phyloP scores from a whole-genome alignment of 139 green algal species.

The Micromonas pusilla region DNA sequence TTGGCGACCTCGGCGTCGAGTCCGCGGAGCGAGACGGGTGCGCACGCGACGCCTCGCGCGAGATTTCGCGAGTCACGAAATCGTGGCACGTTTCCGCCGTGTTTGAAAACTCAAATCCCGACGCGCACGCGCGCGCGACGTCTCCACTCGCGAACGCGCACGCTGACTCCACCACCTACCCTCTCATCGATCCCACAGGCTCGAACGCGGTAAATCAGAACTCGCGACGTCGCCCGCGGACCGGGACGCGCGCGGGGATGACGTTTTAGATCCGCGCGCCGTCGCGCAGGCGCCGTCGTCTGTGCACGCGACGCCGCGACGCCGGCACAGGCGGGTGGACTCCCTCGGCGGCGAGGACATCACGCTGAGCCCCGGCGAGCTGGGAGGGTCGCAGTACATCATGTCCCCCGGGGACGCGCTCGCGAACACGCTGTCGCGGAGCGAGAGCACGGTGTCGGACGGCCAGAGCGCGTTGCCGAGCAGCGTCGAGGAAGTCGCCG shows the following conservation, averaged over 20 bases:
- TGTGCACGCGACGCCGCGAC: neutral
- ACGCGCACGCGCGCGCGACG: no score
- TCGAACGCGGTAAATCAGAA: no score
- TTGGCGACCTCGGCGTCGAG: neutral
- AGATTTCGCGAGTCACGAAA: no score
- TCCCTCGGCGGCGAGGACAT: neutral
- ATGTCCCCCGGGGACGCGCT: slow-evolving; percentile 2
- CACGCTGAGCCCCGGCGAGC: slow-evolving; percentile 8
- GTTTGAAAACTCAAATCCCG: no score
- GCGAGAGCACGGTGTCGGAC: neutral
- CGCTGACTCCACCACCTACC: no score
- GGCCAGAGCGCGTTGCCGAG: neutral
- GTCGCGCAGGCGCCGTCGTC: neutral
- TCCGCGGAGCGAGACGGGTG: neutral
- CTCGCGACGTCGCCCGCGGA: neutral
- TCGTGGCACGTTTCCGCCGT: no score
- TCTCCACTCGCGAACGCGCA: no score
- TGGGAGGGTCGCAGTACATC: slow-evolving; percentile 8
- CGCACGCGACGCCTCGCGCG: neutral
- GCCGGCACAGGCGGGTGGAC: neutral
- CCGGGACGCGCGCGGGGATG: neutral
- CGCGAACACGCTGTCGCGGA: neutral
- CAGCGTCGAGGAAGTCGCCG: neutral
- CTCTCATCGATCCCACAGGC: no score
- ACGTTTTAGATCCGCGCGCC: neutral